Evolutionary conservation across 768 basidiomycete species (phyloP), one percentile per base, ranked within the genome.

Genomic region (Megacollybia marginata): DNA sequence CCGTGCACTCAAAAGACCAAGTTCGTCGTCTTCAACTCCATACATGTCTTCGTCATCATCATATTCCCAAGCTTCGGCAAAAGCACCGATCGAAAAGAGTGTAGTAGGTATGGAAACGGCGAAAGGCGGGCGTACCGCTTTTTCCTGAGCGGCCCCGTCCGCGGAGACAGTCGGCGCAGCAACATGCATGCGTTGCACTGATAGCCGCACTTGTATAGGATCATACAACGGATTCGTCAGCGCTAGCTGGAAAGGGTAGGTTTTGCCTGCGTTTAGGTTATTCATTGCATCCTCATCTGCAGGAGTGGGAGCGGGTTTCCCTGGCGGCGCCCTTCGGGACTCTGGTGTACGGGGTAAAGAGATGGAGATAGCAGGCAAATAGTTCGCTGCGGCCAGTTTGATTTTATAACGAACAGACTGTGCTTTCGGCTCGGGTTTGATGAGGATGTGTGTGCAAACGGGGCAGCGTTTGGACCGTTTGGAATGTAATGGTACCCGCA

Each of bases 1-100:
- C 53, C 66, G 62, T 36, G 68, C 62, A 53, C 72, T 56, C 59
- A 71, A 53, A 34, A 62, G 53, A 32, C 69, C 56, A 31, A 57
- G 57, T 10, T 65, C 55, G 49, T 66, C 69, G 42, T 72, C 71
- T 9, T 76, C 74, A 19, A 72, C 70, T 34, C 78, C 80, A 57
- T 85, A 85, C 87, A 90, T 88, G 42, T 91, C 92, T 51, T 95
- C 92, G 51, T 93, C 93, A 48, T 96, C 95, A 32, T 96, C 95
- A 54, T 93, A 96, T 64, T 98, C 93, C 95, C 95, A 98, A 33
- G 91, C 92, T 62, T 98, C 96, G 15, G 92, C 92, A 60, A 88
- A 94, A 2, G 95, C 89, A 12, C 87, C 83, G 44, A 98, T 80
- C 5, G 87, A 72, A 62, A 99, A 95, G 9, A 83, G 68, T 0